Evolutionary conservation across 352 stramenopile species (phyloP).

Genomic region (Phytopythium sindhum): DNA sequence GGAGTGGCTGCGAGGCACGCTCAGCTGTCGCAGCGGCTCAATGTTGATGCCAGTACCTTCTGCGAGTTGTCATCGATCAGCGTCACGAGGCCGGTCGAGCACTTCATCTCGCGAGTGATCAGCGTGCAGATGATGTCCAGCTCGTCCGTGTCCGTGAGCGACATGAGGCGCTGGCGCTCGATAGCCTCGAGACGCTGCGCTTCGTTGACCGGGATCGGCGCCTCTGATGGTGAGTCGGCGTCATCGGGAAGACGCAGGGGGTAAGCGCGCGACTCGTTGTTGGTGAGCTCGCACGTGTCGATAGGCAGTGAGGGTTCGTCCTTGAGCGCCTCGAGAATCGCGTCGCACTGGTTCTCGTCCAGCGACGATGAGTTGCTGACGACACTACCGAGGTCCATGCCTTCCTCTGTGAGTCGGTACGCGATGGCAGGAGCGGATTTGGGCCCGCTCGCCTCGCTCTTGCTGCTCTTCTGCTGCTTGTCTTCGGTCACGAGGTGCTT

Average conservation of each 20-base stretch:
- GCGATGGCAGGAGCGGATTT: neutral
- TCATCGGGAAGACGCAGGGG: constrained; percentile 24
- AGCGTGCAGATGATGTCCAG: constrained; percentile 53
- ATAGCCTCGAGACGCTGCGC: constrained; percentile 14
- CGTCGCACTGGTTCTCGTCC: constrained; percentile 10
- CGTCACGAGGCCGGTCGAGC: constrained; percentile 39
- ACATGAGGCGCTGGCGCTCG: constrained; percentile 26
- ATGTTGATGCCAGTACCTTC: constrained; percentile 41
- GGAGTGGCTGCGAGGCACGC: constrained; percentile 36
- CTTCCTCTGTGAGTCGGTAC: constrained; percentile 12
- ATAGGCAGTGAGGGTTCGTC: constrained; percentile 15
- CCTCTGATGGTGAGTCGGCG: constrained; percentile 14
- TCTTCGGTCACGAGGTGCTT: constrained; percentile 23
- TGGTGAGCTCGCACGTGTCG: constrained; percentile 27
- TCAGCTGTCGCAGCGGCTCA: constrained; percentile 16
- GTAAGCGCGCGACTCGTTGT: constrained; percentile 31
- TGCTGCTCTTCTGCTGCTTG: neutral
- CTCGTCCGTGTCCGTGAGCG: constrained; percentile 32
- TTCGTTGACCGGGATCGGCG: constrained; percentile 30
- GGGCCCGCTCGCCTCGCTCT: neutral
- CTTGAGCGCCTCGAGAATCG: constrained; percentile 6
- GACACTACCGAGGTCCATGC: constrained; percentile 8
- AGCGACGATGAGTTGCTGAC: neutral
- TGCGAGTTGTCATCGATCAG: constrained; percentile 38
- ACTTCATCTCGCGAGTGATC: constrained; percentile 30